phyloP scores from a whole-genome alignment of 805 yeast species.

The Candida maris region DNA sequence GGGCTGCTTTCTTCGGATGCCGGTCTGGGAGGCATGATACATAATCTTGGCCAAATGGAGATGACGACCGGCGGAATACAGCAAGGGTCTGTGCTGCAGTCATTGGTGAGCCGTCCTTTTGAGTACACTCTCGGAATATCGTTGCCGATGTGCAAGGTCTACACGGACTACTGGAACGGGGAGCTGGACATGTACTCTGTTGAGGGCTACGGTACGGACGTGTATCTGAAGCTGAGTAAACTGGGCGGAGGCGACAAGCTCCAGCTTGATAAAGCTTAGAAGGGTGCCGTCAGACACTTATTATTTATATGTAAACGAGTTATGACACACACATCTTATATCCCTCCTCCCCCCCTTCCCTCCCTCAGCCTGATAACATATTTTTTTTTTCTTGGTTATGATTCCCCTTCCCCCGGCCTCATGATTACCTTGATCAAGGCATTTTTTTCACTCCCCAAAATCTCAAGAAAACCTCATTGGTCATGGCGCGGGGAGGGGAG shows the following conservation, averaged over 20 bases:
- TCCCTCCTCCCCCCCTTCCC: too few relatives aligned
- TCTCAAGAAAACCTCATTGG: too few relatives aligned
- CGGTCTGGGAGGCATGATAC: conserved; percentile 24
- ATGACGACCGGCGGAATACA: conserved; percentile 12
- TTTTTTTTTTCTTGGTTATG: too few relatives aligned
- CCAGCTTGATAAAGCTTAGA: conserved; percentile 72
- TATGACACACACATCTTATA: too few relatives aligned
- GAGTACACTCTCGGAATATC: conserved; percentile 81
- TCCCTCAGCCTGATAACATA: too few relatives aligned
- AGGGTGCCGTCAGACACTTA: too few relatives aligned
- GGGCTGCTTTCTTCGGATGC: conserved; percentile 2
- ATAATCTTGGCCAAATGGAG: conserved; percentile 32
- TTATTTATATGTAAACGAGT: too few relatives aligned
- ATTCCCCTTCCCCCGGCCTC: too few relatives aligned
- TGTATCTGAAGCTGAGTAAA: conserved; percentile 72
- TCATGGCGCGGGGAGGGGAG: too few relatives aligned
- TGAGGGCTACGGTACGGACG: conserved; percentile 92
- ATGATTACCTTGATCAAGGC: too few relatives aligned
- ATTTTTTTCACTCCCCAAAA: too few relatives aligned
- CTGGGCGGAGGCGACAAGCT: conserved; percentile 64
- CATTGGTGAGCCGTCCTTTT: conserved; percentile 68
- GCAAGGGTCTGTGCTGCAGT: conserved; percentile 52
- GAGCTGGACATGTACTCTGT: conserved; percentile 75
- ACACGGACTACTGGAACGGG: conserved; percentile 97
- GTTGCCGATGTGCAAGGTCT: conserved; percentile 86